phyloP scores from a whole-genome alignment of 2,329 filamentous ascomycete species.

The Exophiala xenobiotica region DNA sequence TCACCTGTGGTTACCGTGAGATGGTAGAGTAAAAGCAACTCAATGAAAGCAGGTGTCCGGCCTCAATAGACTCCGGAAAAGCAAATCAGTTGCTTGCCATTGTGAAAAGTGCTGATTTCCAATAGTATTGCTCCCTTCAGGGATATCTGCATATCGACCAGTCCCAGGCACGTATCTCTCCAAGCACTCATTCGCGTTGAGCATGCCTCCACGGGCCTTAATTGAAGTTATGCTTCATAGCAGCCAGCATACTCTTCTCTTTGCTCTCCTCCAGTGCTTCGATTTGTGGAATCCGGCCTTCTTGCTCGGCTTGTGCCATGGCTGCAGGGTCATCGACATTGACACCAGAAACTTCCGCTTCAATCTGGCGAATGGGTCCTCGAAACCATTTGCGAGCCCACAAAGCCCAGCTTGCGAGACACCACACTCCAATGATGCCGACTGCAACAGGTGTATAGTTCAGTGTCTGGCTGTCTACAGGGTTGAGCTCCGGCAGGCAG shows the following conservation, averaged over 20 bases:
- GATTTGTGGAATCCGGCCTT: conserved; percentile 29
- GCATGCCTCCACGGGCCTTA: too few species aligned
- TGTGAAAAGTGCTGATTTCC: too few species aligned
- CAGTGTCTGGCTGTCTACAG: conserved; percentile 56
- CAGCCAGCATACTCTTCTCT: conserved; percentile 26
- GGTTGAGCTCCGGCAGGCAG: conserved; percentile 57
- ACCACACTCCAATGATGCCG: conserved; percentile 54
- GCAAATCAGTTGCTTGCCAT: too few species aligned
- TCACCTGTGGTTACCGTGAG: too few species aligned
- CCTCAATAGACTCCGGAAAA: too few species aligned
- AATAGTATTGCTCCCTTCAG: too few species aligned
- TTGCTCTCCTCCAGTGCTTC: conserved; percentile 10
- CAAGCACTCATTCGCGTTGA: too few species aligned
- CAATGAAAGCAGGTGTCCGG: too few species aligned
- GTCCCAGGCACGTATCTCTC: too few species aligned
- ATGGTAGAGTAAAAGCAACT: too few species aligned
- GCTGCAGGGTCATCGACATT: conserved; percentile 49
- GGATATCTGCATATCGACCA: too few species aligned
- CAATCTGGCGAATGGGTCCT: conserved; percentile 55
- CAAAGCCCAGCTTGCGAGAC: conserved; percentile 51
- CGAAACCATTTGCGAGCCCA: conserved; percentile 58
- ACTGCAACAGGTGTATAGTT: conserved; percentile 62
- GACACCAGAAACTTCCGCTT: conserved; percentile 51
- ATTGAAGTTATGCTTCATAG: conserved; percentile 24
- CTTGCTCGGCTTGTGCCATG: conserved; percentile 40